Evolutionary conservation across 2,329 filamentous ascomycete species (phyloP).

Genomic region (Pseudogymnoascus sp.): DNA sequence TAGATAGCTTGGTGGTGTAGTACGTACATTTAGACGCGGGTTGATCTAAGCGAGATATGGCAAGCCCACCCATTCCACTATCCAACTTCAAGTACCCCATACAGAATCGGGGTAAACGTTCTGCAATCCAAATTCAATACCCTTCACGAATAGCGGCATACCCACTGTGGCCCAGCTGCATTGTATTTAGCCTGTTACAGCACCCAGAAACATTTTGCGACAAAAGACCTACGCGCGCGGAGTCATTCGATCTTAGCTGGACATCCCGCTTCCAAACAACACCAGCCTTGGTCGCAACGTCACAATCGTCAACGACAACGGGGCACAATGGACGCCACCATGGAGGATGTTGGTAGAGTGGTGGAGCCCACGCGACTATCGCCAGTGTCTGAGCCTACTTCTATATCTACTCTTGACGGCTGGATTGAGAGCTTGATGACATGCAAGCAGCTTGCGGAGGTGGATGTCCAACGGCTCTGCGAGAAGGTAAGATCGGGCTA

Average conservation of each 20-base stretch:
- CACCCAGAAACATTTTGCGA: not conserved
- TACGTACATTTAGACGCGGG: conserved; percentile 9
- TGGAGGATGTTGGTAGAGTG: conserved; percentile 92
- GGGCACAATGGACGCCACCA: conserved; percentile 81
- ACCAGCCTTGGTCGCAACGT: conserved; percentile 8
- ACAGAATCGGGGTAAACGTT: conserved; percentile 5
- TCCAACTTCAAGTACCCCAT: conserved; percentile 8
- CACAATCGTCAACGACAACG: conserved; percentile 10
- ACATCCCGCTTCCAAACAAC: conserved; percentile 8
- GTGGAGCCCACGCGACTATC: conserved; percentile 71
- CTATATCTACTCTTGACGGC: conserved; percentile 87
- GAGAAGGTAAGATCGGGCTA: conserved; percentile 67
- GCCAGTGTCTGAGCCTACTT: conserved; percentile 72
- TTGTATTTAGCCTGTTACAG: not conserved
- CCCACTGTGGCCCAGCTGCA: not conserved
- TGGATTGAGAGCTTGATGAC: conserved; percentile 98
- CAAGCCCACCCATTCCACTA: conserved; percentile 9
- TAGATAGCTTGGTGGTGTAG: not conserved
- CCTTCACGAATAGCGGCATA: conserved; percentile 5
- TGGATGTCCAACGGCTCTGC: conserved; percentile 91
- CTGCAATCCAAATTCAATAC: conserved; percentile 6
- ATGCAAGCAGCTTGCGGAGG: conserved; percentile 95
- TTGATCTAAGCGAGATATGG: conserved; percentile 10
- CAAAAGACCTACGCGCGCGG: not conserved
- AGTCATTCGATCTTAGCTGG: conserved; percentile 7